Base-by-base conservation (phyloP, 2,329 filamentous ascomycete genomes). In the Penicillium sp. region DNA sequence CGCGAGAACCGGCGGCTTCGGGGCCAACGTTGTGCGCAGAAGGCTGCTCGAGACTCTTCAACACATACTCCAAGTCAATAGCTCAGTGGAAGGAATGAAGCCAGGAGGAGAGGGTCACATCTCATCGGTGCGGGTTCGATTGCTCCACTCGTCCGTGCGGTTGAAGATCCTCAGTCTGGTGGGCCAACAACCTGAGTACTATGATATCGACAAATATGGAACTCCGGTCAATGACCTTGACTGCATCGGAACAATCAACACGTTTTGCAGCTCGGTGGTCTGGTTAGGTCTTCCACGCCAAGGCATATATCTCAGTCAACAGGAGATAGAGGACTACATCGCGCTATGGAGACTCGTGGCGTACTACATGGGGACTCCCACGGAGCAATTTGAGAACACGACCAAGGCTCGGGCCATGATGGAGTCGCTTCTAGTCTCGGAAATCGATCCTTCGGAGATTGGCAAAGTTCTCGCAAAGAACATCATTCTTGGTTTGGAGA, bases 191-290 rank as follows among this genome's bases (percentile, higher is more conserved):
- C 83, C 85, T 0, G 76, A 75, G 2, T 90, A 90, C 71, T 90
- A 86, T 70, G 77, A 85, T 57, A 69, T 84, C 1, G 71, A 79
- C 16, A 72, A 78, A 36, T 81, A 77, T 66, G 88, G 88, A 3
- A 76, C 88, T 3, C 88, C 88, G 4, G 85, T 92, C 67, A 92
- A 88, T 62, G 87, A 92, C 62, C 79, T 93, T 1, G 88, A 93
- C 70, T 84, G 81, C 53, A 84, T 92, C 32, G 87, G 79, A 10
- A 92, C 89, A 1, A 86, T 92, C 56, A 79, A 78, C 34, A 85
- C 84, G 1, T 93, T 93, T 71, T 89, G 85, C 0, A 79, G 84
- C 0, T 82, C 82, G 0, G 71, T 91, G 2, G 79, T 92, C 55
- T 92, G 83, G 79, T 68, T 90, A 24, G 82, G 83, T 22, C 78